Evolutionary conservation across 2,329 filamentous ascomycete species (phyloP).

Genomic region (Diplodia sapinea): DNA sequence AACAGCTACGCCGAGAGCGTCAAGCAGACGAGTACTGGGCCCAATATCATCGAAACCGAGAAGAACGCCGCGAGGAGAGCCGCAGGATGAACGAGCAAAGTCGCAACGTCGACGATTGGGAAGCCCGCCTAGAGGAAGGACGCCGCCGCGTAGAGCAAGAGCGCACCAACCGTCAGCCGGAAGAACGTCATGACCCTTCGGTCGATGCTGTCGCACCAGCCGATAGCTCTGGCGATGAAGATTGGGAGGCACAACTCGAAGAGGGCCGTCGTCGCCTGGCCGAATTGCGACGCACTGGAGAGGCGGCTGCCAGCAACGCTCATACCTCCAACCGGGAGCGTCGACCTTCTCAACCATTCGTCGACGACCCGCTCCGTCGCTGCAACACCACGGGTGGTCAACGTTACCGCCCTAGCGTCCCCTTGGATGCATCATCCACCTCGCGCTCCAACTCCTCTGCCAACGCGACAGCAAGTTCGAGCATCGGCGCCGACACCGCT

Average conservation of each 20-base stretch:
- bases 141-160: constrained; percentile 18
- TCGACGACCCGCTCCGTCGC: neutral
- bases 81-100: constrained; percentile 14
- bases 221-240: constrained; percentile 7
- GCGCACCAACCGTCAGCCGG: neutral
- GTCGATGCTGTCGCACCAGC: neutral
- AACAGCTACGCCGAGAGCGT: constrained; percentile 2
- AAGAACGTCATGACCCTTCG: constrained; percentile 5
- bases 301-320: neutral
- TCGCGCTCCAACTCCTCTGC: constrained; percentile 7
- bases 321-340: neutral
- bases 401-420: neutral
- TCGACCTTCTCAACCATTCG: neutral
- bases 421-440: constrained; percentile 7
- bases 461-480: constrained; percentile 1
- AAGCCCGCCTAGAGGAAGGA: constrained; percentile 8
- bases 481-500: neutral
- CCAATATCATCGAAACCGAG: neutral
- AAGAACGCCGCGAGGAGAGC: constrained; percentile 13
- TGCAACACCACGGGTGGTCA: constrained; percentile 8
- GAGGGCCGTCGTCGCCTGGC: constrained; percentile 13
- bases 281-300: constrained; percentile 9
- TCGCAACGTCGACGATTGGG: constrained; percentile 9
- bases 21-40: constrained; percentile 22
- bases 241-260: constrained; percentile 15